Evolutionary conservation across 805 yeast genomes (phyloP).

Genomic region (Tetrapisispora arboricola): DNA sequence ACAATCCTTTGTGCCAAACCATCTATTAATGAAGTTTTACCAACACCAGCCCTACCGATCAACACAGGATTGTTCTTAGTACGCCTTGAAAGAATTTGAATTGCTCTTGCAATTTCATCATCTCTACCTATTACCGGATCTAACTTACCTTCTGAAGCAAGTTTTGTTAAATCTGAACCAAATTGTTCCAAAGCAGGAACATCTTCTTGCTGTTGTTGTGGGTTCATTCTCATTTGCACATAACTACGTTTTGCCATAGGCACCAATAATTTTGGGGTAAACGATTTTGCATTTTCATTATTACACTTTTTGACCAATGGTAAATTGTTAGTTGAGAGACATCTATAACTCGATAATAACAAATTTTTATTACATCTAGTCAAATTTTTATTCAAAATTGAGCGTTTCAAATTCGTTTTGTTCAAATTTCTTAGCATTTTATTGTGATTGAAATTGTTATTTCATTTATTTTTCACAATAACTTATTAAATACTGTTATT

Average conservation of each 20-base stretch:
- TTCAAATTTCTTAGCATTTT: neutral
- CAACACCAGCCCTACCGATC: constrained; percentile 96
- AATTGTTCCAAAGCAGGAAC: constrained; percentile 58
- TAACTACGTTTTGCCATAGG: neutral
- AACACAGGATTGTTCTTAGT: constrained; percentile 93
- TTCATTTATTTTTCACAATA: too few relatives aligned
- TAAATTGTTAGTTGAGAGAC: neutral
- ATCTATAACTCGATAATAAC: neutral
- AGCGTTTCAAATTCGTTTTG: neutral
- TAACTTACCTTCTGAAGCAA: constrained; percentile 81
- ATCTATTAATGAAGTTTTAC: constrained; percentile 94
- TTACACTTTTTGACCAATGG: neutral
- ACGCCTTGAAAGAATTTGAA: constrained; percentile 83
- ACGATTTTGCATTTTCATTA: neutral
- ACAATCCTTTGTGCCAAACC: constrained; percentile 92
- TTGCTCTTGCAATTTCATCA: constrained; percentile 86
- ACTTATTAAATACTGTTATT: too few relatives aligned
- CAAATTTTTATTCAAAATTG: neutral
- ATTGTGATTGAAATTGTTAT: too few relatives aligned
- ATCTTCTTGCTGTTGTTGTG: constrained; percentile 39
- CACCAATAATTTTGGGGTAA: neutral
- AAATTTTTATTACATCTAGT: neutral
- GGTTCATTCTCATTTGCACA: constrained; percentile 31
- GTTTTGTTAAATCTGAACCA: constrained; percentile 76
- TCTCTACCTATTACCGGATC: constrained; percentile 98